These are phyloP conservation scores for Trichoderma koningii DNA, from an alignment of 2,329 filamentous ascomycete species.

Conservation along the genomic window DNA sequence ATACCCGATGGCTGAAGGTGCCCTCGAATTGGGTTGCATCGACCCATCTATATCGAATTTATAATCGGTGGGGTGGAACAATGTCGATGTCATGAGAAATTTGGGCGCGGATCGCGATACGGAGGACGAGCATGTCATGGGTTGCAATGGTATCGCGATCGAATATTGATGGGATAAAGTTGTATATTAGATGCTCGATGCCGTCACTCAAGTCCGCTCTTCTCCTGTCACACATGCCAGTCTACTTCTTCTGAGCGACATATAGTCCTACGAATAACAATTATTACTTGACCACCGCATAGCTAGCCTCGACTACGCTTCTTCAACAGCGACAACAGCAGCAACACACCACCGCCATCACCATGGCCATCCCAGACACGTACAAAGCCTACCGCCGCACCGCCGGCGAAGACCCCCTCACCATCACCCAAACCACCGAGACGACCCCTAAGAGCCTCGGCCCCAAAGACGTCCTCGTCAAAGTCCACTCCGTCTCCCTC, in stretches of 20 bases:
- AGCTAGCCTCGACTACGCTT: neutral
- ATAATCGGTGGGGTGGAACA: neutral
- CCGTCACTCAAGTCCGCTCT: neutral
- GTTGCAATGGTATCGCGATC: neutral
- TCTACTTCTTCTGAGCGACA: too few species aligned
- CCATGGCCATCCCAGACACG: conserved; percentile 3
- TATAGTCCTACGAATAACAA: too few species aligned
- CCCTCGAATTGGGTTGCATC: too few species aligned
- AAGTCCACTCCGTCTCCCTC: conserved; percentile 39
- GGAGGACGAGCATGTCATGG: too few species aligned
- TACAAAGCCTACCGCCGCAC: neutral
- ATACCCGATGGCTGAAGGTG: too few species aligned
- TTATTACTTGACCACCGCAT: too few species aligned
- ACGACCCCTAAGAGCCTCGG: neutral
- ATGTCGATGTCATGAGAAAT: neutral
- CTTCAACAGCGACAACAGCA: neutral
- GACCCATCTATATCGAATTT: too few species aligned
- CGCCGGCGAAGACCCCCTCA: neutral
- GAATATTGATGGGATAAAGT: neutral
- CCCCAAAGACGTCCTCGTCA: conserved; percentile 34
- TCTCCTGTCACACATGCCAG: too few species aligned
- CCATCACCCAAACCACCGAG: neutral
- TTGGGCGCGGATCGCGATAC: neutral
- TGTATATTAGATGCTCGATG: neutral
- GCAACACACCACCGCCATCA: neutral